Evolutionary conservation across 2,329 filamentous ascomycete genomes (phyloP), one percentile per base, ranked within the genome.

Genomic region (Myriosclerotinia curreyana): DNA sequence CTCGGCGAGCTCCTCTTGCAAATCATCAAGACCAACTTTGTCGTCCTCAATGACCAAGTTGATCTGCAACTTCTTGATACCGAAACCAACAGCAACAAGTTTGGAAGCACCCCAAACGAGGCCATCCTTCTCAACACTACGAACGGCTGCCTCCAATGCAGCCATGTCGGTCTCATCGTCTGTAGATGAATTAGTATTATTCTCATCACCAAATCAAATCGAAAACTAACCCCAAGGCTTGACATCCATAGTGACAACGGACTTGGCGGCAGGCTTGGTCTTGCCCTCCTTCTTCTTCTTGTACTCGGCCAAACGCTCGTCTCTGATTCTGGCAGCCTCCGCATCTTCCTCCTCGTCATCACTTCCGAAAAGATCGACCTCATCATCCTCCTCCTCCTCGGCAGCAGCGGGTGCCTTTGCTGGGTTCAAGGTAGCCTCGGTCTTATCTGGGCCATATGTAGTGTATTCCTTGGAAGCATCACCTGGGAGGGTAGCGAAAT

Each of bases 11-110:
- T 90, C 75, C 77, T 91, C 87, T 84, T 96, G 86, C 72, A 99
- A 88, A 69, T 97, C 94, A 73, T 89, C 86, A 70, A 91, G 78
- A 71, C 91, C 93, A 76, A 99, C 79, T 86, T 97, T 97, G 71
- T 98, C 94, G 78, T 99, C 95, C 84, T 98, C 95, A 70, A 98
- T 83, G 74, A 98, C 92, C 73, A 98, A 81, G 88, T 91, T 98
- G 84, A 99, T 96, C 86, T 98, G 94, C 69, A 99, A 88, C 87
- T 98, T 98, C 86, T 91, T 95, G 84, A 99, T 96, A 84, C 95
- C 95, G 85, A 91, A 99, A 75, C 93, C 94, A 74, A 99, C 88
- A 71, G 93, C 79, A 60, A 96, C 88, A 70, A 96, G 83, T 84
- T 95, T 91, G 78, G 90, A 93, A 70, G 83, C 87, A 87, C 94